Evolutionary conservation across 2,329 filamentous ascomycete species (phyloP).

Genomic region (Fusarium abutilonis): DNA sequence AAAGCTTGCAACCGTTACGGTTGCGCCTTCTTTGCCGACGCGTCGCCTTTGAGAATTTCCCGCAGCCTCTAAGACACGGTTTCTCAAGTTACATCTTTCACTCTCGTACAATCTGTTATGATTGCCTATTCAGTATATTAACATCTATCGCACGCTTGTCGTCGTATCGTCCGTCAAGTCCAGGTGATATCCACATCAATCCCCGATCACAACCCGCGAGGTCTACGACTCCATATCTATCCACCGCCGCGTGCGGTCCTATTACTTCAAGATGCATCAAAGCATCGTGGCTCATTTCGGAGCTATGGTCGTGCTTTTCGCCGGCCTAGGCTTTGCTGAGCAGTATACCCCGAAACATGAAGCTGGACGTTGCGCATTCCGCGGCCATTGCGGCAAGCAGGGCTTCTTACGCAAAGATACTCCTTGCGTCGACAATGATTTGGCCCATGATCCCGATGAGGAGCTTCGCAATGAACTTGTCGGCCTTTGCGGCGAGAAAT

Average conservation of each 20-base stretch:
- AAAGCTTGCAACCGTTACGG: conserved; percentile 19
- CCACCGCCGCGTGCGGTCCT: conserved; percentile 35
- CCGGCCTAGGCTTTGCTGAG: conserved; percentile 43
- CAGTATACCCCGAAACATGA: conserved; percentile 74
- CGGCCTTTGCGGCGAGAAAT: conserved; percentile 85
- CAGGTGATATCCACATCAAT: conserved; percentile 20
- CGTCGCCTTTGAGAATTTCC: conserved; percentile 27
- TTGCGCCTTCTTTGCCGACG: conserved; percentile 27
- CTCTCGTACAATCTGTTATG: conserved; percentile 24
- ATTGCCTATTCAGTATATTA: conserved; percentile 23
- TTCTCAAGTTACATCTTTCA: conserved; percentile 13
- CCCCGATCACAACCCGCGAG: conserved; percentile 21
- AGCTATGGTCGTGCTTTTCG: conserved; percentile 46
- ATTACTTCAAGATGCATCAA: conserved; percentile 48
- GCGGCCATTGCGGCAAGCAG: conserved; percentile 91
- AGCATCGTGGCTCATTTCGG: conserved; percentile 47
- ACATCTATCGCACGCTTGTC: conserved; percentile 20
- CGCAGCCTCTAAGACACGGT: background rate
- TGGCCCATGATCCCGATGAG: conserved; percentile 77
- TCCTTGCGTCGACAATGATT: conserved; percentile 90
- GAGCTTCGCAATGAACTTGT: conserved; percentile 81
- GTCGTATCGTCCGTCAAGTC: conserved; percentile 26
- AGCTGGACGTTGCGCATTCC: conserved; percentile 86
- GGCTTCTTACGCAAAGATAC: conserved; percentile 89
- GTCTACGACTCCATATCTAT: conserved; percentile 30